These are phyloP conservation scores for Pyrenophora seminiperda DNA, from an alignment of 2,329 filamentous ascomycete genomes.

Conservation along the genomic window DNA sequence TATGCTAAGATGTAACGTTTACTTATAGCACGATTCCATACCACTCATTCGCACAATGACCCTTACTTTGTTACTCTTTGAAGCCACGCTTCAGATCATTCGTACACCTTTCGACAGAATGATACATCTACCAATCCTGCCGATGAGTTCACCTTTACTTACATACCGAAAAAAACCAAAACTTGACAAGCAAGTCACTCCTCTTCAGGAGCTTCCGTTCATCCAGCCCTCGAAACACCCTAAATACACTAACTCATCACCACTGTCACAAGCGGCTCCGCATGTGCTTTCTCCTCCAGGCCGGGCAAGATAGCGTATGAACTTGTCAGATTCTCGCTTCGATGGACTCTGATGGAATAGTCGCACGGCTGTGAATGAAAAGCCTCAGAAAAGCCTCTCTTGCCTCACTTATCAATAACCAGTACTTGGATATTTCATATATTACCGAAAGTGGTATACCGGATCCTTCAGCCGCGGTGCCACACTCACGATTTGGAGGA, in stretches of 20 bases:
- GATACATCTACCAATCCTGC: too few species aligned
- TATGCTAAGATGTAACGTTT: too few species aligned
- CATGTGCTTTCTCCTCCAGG: conserved; percentile 1
- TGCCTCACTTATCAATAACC: not conserved
- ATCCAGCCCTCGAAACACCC: conserved; percentile 2
- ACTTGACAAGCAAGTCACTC: too few species aligned
- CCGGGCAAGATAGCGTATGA: conserved; percentile 3
- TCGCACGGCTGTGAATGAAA: too few species aligned
- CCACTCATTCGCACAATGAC: too few species aligned
- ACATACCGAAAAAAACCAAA: too few species aligned
- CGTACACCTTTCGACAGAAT: too few species aligned
- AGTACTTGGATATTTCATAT: not conserved
- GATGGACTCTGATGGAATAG: not conserved
- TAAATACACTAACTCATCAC: not conserved
- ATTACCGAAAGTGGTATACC: conserved; percentile 8
- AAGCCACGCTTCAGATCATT: too few species aligned
- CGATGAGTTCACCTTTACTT: too few species aligned
- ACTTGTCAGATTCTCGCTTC: not conserved
- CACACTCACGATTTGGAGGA: not conserved
- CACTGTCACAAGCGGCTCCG: not conserved
- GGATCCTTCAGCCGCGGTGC: not conserved
- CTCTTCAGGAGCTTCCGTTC: not conserved
- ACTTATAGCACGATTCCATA: too few species aligned
- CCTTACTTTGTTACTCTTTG: too few species aligned
- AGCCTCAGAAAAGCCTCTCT: not conserved